A percentile compares a stretch with the other conserved stretches of the same genome.
phyloP scores from a whole-genome alignment of 2,329 filamentous ascomycete genomes.

The Chlorencoelia australis region DNA sequence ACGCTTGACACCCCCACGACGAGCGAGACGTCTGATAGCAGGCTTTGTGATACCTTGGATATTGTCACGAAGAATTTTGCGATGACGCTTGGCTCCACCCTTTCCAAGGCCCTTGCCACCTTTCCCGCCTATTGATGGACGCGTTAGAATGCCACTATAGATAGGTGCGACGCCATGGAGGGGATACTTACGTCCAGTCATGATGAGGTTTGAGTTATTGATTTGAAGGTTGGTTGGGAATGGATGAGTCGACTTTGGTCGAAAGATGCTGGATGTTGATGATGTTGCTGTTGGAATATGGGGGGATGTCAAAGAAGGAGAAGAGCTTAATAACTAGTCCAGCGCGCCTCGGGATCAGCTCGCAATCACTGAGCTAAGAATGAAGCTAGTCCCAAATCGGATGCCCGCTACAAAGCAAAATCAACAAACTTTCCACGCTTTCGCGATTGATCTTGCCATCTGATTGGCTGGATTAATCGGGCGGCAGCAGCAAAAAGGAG shows the following conservation, averaged over 20 bases:
- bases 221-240: slow-evolving; percentile 13
- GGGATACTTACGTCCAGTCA: slow-evolving; percentile 47
- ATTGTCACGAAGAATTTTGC: slow-evolving; percentile 99
- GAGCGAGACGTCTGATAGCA: slow-evolving; percentile 94
- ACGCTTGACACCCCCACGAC: slow-evolving; percentile 99
- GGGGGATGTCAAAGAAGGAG: slow-evolving; percentile 8
- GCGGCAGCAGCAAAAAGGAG: too few relatives aligned
- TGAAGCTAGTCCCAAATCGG: slow-evolving; percentile 13
- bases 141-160: slow-evolving; percentile 11
- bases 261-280: too few relatives aligned
- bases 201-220: slow-evolving; percentile 38
- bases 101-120: slow-evolving; percentile 97
- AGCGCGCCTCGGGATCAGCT: slow-evolving; percentile 18
- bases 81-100: slow-evolving; percentile 96
- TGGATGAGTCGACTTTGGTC: slow-evolving; percentile 4
- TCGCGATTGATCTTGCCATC: neutral
- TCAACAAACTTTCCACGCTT: slow-evolving; percentile 8
- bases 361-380: slow-evolving; percentile 17
- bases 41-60: slow-evolving; percentile 99
- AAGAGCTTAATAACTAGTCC: slow-evolving; percentile 9
- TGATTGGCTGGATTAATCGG: slow-evolving; percentile 13
- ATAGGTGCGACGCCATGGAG: neutral
- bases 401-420: slow-evolving; percentile 3
- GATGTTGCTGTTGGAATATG: too few relatives aligned
- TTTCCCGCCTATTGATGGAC: slow-evolving; percentile 28